These are phyloP conservation scores for Scheffersomyces coipomensis DNA, from an alignment of 805 yeast species.

Conservation along the genomic window DNA sequence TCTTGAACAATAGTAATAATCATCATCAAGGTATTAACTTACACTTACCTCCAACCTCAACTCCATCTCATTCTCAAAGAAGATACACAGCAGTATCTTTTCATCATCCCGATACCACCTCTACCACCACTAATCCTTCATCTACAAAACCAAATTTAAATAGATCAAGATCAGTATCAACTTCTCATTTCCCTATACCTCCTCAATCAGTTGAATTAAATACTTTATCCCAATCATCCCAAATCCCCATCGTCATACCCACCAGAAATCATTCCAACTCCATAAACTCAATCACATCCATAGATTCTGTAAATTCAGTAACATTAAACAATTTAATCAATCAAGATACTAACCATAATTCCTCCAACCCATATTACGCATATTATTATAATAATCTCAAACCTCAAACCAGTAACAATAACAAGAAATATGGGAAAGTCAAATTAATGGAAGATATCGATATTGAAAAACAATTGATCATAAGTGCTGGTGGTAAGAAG, in stretches of 20 bases:
- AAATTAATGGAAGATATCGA: constrained; percentile 28
- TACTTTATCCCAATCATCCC: background rate
- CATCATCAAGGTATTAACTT: background rate
- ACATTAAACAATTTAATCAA: background rate
- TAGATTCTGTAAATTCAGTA: background rate
- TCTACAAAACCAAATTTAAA: background rate
- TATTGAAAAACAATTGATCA: constrained; percentile 34
- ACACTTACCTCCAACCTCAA: too few species aligned
- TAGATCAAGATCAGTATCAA: background rate
- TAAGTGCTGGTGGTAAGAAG: constrained; percentile 36
- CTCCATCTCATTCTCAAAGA: too few species aligned
- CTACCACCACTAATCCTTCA: background rate
- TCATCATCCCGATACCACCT: background rate
- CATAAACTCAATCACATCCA: constrained; percentile 1
- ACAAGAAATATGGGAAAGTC: constrained; percentile 16
- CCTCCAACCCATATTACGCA: too few species aligned
- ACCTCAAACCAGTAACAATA: background rate
- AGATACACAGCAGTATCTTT: background rate
- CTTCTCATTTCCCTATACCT: background rate
- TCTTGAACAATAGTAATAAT: background rate
- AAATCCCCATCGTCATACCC: too few species aligned
- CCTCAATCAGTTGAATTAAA: background rate
- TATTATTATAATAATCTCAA: background rate
- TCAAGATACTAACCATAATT: background rate
- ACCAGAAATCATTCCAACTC: constrained; percentile 1